Percentiles rank a stretch among this genome's conserved stretches.
Conservation (phyloP, 768 basidiomycete species). For the Hericium alpestre region DNA sequence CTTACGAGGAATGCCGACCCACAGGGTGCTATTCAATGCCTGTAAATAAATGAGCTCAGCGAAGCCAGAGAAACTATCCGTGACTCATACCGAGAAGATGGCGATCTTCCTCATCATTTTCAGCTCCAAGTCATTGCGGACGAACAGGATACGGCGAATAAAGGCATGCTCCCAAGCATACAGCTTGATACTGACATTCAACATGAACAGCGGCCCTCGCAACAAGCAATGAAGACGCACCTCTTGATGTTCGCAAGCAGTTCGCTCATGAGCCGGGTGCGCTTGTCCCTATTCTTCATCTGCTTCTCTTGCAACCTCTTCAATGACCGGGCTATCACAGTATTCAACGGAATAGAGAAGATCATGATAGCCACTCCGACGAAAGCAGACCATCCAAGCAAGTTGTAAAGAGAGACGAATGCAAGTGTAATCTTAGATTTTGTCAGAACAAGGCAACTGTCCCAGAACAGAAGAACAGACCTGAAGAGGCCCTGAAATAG, state of each 20-base stretch:
- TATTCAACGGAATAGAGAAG: slow-evolving; percentile 69
- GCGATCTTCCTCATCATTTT: slow-evolving; percentile 78
- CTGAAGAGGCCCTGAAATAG: slow-evolving; percentile 80
- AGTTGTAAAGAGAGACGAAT: slow-evolving; percentile 79
- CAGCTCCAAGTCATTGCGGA: slow-evolving; percentile 76
- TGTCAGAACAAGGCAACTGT: too few species aligned
- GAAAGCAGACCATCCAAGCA: slow-evolving; percentile 87
- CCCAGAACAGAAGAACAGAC: slow-evolving; percentile 24
- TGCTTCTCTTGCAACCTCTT: slow-evolving; percentile 77
- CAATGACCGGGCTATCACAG: slow-evolving; percentile 54
- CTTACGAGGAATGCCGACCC: slow-evolving; percentile 55
- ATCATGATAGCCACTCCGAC: slow-evolving; percentile 85
- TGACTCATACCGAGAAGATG: slow-evolving; percentile 44
- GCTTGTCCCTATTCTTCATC: slow-evolving; percentile 87
- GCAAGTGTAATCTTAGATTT: slow-evolving; percentile 63
- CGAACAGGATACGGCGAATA: slow-evolving; percentile 62
- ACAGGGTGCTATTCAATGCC: slow-evolving; percentile 52
- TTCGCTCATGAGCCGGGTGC: slow-evolving; percentile 85
- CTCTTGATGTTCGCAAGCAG: slow-evolving; percentile 87
- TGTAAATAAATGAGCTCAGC: slow-evolving; percentile 13
- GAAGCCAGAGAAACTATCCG: background rate
- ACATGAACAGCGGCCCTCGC: background rate
- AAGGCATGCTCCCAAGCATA: slow-evolving; percentile 96
- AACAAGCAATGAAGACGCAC: slow-evolving; percentile 18
- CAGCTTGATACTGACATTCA: slow-evolving; percentile 56